phyloP scores from a whole-genome alignment of 202 grass and related monocot genomes.

The Carex sylvatica region DNA sequence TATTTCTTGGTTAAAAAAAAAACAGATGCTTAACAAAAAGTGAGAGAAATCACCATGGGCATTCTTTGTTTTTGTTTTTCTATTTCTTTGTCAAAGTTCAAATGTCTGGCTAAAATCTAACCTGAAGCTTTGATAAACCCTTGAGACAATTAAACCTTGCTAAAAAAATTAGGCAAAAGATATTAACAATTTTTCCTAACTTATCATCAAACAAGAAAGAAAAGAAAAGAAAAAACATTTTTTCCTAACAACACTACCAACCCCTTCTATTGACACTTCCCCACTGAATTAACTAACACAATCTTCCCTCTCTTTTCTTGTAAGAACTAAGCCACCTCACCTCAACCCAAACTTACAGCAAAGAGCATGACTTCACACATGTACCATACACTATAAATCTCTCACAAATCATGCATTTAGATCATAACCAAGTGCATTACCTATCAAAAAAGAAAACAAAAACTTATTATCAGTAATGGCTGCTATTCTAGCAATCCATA shows the following conservation, averaged over 20 bases:
- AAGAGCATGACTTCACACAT: slow-evolving; percentile 21
- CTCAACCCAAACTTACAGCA: slow-evolving; percentile 55
- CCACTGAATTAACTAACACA: slow-evolving; percentile 1
- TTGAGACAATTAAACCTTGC: slow-evolving; percentile 23
- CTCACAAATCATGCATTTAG: slow-evolving; percentile 11
- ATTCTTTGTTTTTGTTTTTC: neutral
- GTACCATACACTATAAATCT: slow-evolving; percentile 34
- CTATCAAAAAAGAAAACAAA: neutral
- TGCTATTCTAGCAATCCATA: slow-evolving; percentile 26
- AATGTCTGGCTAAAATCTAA: neutral
- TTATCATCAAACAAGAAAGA: no score
- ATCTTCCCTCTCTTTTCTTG: slow-evolving; percentile 27
- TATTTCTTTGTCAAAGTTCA: neutral
- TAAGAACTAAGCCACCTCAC: slow-evolving; percentile 30
- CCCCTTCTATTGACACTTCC: slow-evolving; percentile 32
- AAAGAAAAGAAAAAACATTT: neutral
- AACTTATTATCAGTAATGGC: slow-evolving; percentile 37
- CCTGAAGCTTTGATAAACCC: slow-evolving; percentile 1
- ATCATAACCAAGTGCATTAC: slow-evolving; percentile 10
- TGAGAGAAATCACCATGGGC: neutral
- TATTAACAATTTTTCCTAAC: neutral
- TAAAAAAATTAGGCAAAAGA: neutral
- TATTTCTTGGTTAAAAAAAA: neutral
- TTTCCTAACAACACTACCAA: slow-evolving; percentile 67
- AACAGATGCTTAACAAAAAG: neutral